Percentiles rank a stretch among this genome's conserved stretches.
Conservation (phyloP, 306 rosid species). For the Dryas alaskensis region DNA sequence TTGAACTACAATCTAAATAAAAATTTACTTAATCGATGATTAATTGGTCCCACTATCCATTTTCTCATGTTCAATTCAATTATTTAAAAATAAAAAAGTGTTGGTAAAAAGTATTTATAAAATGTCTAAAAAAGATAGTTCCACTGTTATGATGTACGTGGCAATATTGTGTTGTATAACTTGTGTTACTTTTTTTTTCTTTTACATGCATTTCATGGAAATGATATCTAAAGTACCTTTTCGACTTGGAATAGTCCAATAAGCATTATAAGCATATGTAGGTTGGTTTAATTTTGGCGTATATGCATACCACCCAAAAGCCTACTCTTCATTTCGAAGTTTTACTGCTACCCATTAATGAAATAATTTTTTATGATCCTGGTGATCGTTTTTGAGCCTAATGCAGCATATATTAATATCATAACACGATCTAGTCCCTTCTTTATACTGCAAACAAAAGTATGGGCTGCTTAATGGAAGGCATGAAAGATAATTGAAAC, state of each 20-base stretch:
- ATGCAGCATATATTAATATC: background rate
- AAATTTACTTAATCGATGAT: background rate
- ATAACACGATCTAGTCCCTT: background rate
- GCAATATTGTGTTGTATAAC: no score
- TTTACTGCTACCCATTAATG: background rate
- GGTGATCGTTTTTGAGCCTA: slow-evolving; percentile 11
- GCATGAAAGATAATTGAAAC: slow-evolving; percentile 41
- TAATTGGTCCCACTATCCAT: slow-evolving; percentile 1
- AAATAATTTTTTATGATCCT: background rate
- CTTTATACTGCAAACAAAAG: slow-evolving; percentile 30
- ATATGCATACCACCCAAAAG: background rate
- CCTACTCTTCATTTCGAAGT: background rate
- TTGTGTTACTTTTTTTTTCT: background rate
- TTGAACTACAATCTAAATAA: no score
- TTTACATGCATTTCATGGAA: background rate
- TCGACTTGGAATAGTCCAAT: background rate
- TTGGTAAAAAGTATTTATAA: no score
- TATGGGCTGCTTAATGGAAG: slow-evolving; percentile 29
- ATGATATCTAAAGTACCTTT: slow-evolving; percentile 4
- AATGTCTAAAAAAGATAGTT: no score
- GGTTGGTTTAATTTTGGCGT: background rate
- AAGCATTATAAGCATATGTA: slow-evolving; percentile 11
- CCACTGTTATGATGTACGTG: no score
- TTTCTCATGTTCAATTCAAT: no score
- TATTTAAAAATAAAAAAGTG: no score